Evolutionary conservation across 2,329 filamentous ascomycete species (phyloP).

Genomic region (Helminthosporium solani): DNA sequence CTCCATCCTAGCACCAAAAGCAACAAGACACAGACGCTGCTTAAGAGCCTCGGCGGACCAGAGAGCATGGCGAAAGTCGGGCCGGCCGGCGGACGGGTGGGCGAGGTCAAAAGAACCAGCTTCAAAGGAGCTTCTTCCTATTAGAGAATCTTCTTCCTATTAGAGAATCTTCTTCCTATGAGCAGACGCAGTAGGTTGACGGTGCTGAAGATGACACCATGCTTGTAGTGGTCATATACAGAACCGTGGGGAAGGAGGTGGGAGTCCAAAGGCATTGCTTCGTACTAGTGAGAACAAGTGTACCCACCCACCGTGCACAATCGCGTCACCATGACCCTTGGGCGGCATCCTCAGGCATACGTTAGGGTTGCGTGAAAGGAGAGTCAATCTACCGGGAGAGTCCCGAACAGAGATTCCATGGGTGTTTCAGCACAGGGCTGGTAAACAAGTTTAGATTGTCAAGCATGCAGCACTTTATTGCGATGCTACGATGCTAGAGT

Average conservation of each 20-base stretch:
- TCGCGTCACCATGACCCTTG: background rate
- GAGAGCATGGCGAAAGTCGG: slow-evolving; percentile 34
- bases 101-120: slow-evolving; percentile 4
- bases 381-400: background rate
- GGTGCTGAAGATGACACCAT: background rate
- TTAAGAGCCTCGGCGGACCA: slow-evolving; percentile 36
- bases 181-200: background rate
- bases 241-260: background rate
- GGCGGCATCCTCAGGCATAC: background rate
- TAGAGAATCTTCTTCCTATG: slow-evolving; percentile 8
- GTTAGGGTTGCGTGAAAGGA: background rate
- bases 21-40: slow-evolving; percentile 28
- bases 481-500: background rate
- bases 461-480: background rate
- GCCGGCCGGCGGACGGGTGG: background rate
- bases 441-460: background rate
- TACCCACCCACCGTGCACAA: too few relatives aligned
- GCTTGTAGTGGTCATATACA: background rate
- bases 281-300: background rate
- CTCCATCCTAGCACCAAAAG: slow-evolving; percentile 32
- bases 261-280: background rate
- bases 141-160: too few relatives aligned
- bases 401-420: background rate
- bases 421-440: background rate
- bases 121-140: too few relatives aligned